Evolutionary conservation across 2,329 filamentous ascomycete species (phyloP).

Genomic region (Cryphonectria nitschkei): DNA sequence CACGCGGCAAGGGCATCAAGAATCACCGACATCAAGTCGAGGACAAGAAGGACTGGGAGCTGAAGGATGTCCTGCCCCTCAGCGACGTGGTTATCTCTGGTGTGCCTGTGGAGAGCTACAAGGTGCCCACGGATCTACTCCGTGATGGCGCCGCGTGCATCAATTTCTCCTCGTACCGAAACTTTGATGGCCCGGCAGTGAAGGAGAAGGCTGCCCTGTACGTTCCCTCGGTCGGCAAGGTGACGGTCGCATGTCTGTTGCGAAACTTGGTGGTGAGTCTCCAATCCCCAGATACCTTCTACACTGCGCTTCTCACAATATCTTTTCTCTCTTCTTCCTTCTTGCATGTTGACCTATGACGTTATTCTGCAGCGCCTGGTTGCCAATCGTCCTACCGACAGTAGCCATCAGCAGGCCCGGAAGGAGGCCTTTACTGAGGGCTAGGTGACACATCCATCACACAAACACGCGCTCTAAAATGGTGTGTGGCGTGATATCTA

Average conservation of each 20-base stretch:
- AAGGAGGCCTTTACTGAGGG: constrained; percentile 48
- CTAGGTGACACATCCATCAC: constrained; percentile 30
- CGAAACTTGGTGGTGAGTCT: constrained; percentile 81
- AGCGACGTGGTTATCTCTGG: constrained; percentile 96
- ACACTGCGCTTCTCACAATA: too few species aligned
- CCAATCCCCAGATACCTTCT: too few species aligned
- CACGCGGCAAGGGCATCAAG: constrained; percentile 83
- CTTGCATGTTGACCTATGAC: constrained; percentile 5
- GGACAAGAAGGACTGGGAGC: constrained; percentile 76
- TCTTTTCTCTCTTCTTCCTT: neutral
- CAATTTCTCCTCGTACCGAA: constrained; percentile 96
- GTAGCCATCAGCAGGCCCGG: constrained; percentile 44
- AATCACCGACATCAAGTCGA: constrained; percentile 84
- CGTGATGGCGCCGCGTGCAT: constrained; percentile 95
- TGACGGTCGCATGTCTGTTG: constrained; percentile 90
- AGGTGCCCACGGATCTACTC: constrained; percentile 82
- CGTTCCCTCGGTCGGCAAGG: constrained; percentile 95
- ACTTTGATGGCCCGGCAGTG: constrained; percentile 82
- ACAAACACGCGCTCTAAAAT: neutral
- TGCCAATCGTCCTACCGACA: constrained; percentile 49
- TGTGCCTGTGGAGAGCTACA: constrained; percentile 85
- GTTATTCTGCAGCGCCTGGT: constrained; percentile 49
- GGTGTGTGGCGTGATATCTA: neutral
- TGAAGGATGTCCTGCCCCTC: constrained; percentile 81
- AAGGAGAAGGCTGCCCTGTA: constrained; percentile 98